Evolutionary conservation across 306 rosid genomes (phyloP).

Genomic region (Pterocarpus macrocarpus): DNA sequence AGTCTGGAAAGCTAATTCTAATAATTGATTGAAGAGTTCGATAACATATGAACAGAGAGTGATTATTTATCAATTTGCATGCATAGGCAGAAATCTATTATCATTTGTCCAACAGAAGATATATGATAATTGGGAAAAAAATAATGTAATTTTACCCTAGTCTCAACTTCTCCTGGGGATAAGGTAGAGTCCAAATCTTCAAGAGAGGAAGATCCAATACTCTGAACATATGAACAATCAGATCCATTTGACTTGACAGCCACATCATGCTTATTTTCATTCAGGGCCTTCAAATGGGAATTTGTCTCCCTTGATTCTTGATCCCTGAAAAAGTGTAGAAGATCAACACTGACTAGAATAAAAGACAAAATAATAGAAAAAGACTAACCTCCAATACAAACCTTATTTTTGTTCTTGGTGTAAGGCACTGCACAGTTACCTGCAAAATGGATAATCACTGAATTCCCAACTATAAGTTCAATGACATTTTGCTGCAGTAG

Average conservation of each 20-base stretch:
- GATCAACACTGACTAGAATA: conserved; percentile 33
- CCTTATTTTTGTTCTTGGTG: conserved; percentile 57
- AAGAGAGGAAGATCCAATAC: conserved; percentile 54
- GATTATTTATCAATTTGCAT: conserved; percentile 36
- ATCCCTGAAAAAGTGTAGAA: conserved; percentile 50
- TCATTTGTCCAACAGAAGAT: conserved; percentile 33
- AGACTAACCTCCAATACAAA: conserved; percentile 43
- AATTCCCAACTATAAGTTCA: conserved; percentile 47
- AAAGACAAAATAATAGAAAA: conserved; percentile 19
- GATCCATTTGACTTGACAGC: conserved; percentile 53
- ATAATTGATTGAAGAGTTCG: not conserved
- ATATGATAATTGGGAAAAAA: conserved; percentile 21
- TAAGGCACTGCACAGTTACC: conserved; percentile 66
- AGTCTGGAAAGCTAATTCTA: conserved; percentile 14
- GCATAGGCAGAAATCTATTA: conserved; percentile 18
- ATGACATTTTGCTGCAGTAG: conserved; percentile 39
- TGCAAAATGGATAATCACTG: conserved; percentile 49
- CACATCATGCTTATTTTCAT: conserved; percentile 48
- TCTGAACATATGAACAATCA: conserved; percentile 52
- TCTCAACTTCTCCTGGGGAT: conserved; percentile 52
- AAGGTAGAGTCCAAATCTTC: conserved; percentile 52
- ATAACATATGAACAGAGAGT: conserved; percentile 15
- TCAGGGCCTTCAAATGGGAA: conserved; percentile 42
- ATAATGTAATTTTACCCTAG: conserved; percentile 48
- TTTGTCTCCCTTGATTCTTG: conserved; percentile 50